These are phyloP conservation scores for Arctium minus DNA, from an alignment of 129 eudicot genomes.

Conservation along the genomic window DNA sequence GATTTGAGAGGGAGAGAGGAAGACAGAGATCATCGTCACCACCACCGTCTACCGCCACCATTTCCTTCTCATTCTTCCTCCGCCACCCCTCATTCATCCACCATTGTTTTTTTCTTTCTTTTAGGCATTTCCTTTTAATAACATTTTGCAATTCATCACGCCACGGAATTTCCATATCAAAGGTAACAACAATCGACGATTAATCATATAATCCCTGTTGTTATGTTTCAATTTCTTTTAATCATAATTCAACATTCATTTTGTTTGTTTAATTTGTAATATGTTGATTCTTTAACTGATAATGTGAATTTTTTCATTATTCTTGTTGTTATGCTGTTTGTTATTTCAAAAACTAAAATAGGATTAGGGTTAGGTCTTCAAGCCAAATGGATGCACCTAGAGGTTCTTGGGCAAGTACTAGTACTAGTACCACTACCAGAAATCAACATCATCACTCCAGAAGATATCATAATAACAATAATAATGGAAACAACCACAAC, in stretches of 20 bases:
- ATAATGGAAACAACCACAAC: conserved; percentile 13
- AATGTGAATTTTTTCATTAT: neutral
- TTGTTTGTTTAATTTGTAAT: neutral
- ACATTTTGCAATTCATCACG: neutral
- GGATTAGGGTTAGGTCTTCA: conserved; percentile 35
- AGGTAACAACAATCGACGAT: conserved; percentile 8
- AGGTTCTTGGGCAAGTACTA: conserved; percentile 21
- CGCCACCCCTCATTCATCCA: neutral
- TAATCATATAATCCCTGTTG: neutral
- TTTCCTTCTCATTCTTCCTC: neutral
- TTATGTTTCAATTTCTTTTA: neutral
- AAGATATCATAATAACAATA: conserved; percentile 11
- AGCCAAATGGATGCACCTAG: conserved; percentile 44
- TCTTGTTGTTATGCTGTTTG: neutral
- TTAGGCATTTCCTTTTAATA: neutral
- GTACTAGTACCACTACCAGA: neutral
- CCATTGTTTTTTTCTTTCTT: neutral
- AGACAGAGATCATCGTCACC: conserved; percentile 10
- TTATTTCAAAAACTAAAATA: conserved; percentile 11
- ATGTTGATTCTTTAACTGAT: neutral
- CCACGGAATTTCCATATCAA: conserved; percentile 35
- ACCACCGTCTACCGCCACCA: neutral
- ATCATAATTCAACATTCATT: neutral
- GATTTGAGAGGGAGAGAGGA: conserved; percentile 4
- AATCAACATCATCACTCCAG: conserved; percentile 9